Evolutionary conservation across 352 stramenopile species (phyloP).

Genomic region (Phytophthora agathidicida): DNA sequence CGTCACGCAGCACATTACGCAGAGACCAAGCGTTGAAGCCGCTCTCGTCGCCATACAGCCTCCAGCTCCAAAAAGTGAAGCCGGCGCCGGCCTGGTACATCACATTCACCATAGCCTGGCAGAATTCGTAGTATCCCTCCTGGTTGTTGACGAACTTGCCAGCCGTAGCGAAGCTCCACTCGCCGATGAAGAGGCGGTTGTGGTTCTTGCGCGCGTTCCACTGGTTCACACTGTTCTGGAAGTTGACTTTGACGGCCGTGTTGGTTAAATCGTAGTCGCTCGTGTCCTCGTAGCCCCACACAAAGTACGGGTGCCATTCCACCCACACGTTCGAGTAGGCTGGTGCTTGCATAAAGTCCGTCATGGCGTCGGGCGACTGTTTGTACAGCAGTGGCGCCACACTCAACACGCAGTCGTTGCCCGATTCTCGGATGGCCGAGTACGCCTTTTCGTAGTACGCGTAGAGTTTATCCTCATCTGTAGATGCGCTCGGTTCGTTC

Average conservation of each 20-base stretch:
- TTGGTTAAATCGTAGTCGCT: conserved; percentile 57
- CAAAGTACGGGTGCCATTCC: conserved; percentile 84
- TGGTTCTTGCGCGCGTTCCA: conserved; percentile 43
- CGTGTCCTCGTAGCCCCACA: conserved; percentile 73
- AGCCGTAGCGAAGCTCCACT: conserved; percentile 53
- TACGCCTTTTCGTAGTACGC: conserved; percentile 80
- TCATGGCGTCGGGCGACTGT: conserved; percentile 54
- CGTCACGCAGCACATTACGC: conserved; percentile 60
- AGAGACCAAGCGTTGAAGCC: conserved; percentile 72
- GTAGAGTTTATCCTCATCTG: conserved; percentile 56
- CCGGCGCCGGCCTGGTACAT: conserved; percentile 59
- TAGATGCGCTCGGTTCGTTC: conserved; percentile 65
- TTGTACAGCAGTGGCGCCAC: conserved; percentile 60
- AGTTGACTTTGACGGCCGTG: conserved; percentile 47
- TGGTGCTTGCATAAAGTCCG: conserved; percentile 50
- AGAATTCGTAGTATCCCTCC: conserved; percentile 58
- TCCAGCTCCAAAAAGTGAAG: conserved; percentile 79
- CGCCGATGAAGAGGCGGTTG: conserved; percentile 54
- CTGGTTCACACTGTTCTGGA: conserved; percentile 43
- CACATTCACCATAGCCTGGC: conserved; percentile 53
- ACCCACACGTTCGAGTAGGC: conserved; percentile 77
- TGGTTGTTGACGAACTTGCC: conserved; percentile 58
- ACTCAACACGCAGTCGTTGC: conserved; percentile 71
- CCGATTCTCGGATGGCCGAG: conserved; percentile 51
- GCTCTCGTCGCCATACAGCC: conserved; percentile 60